Evolutionary conservation across 495 filamentous ascomycete species (phyloP).

Genomic region (Clohesyomyces aquaticus): DNA sequence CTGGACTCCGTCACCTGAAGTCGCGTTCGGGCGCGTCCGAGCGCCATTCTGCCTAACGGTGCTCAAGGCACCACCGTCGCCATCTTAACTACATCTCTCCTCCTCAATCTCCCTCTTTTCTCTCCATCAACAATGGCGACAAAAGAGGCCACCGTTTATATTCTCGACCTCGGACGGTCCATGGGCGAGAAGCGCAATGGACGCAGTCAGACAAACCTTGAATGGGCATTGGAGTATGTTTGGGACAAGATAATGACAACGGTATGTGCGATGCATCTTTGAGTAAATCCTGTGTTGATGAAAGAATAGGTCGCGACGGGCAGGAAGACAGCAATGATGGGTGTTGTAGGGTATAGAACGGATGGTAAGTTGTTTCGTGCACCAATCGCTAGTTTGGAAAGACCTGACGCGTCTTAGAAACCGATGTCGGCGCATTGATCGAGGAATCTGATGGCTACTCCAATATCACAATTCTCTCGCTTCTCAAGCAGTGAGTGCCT

Average conservation of each 20-base stretch:
- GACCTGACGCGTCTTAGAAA: constrained; percentile 50
- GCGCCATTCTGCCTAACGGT: constrained; percentile 12
- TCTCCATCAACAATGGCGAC: constrained; percentile 72
- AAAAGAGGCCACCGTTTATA: constrained; percentile 92
- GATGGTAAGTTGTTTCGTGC: constrained; percentile 55
- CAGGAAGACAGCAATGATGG: constrained; percentile 78
- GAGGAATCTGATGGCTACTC: constrained; percentile 67
- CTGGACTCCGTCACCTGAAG: constrained; percentile 19
- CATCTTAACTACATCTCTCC: constrained; percentile 11
- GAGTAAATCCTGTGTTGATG: background rate
- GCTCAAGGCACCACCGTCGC: constrained; percentile 1
- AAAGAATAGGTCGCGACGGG: constrained; percentile 67
- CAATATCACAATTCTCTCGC: constrained; percentile 74
- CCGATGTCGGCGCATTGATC: constrained; percentile 63
- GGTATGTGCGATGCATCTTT: constrained; percentile 47
- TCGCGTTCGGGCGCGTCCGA: constrained; percentile 23
- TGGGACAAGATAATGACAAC: constrained; percentile 94
- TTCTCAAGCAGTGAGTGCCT: constrained; percentile 60
- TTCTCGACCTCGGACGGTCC: constrained; percentile 81
- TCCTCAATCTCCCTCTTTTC: constrained; percentile 3
- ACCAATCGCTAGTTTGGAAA: constrained; percentile 23
- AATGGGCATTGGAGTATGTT: constrained; percentile 89
- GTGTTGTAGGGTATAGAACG: constrained; percentile 81
- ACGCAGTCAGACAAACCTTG: constrained; percentile 78
- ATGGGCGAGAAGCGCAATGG: constrained; percentile 78